Conservation (phyloP, 345 rosid genomes). For the Laguncularia racemosa region DNA sequence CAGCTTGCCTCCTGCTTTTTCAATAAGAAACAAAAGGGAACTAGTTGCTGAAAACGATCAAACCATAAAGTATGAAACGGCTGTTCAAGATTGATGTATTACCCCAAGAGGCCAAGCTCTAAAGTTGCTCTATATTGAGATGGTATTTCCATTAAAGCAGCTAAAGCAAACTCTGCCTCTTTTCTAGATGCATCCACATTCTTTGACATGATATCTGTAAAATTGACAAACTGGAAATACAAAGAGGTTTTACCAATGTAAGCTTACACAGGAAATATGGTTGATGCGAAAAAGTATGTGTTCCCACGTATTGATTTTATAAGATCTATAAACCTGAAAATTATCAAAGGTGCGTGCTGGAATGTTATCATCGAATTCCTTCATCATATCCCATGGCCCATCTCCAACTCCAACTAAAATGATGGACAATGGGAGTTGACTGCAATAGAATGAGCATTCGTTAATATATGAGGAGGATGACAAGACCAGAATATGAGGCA, state of each 20-base stretch:
- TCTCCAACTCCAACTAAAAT: constrained; percentile 45
- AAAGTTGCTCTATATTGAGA: constrained; percentile 39
- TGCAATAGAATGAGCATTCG: constrained; percentile 14
- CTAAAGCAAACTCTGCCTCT: constrained; percentile 41
- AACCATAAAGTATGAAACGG: background rate
- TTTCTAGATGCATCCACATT: constrained; percentile 19
- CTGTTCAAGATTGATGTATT: background rate
- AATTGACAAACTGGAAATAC: constrained; percentile 37
- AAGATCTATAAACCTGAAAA: constrained; percentile 28
- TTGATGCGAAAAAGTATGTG: background rate
- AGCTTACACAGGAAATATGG: too few relatives aligned
- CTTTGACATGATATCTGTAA: constrained; percentile 42
- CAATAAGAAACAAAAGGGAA: background rate
- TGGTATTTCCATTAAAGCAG: constrained; percentile 49
- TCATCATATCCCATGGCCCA: constrained; percentile 55
- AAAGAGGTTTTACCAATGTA: background rate
- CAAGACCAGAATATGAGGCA: background rate
- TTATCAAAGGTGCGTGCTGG: constrained; percentile 43
- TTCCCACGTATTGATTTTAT: background rate
- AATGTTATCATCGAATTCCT: constrained; percentile 47
- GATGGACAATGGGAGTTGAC: constrained; percentile 35
- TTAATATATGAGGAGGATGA: background rate
- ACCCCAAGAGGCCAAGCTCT: constrained; percentile 43
- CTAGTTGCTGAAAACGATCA: background rate
- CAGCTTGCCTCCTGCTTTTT: constrained; percentile 10